A percentile compares a stretch with the other conserved stretches of the same genome.
Evolutionary conservation across 768 basidiomycete genomes (phyloP).

Genomic region (Tephrocybe sp.): DNA sequence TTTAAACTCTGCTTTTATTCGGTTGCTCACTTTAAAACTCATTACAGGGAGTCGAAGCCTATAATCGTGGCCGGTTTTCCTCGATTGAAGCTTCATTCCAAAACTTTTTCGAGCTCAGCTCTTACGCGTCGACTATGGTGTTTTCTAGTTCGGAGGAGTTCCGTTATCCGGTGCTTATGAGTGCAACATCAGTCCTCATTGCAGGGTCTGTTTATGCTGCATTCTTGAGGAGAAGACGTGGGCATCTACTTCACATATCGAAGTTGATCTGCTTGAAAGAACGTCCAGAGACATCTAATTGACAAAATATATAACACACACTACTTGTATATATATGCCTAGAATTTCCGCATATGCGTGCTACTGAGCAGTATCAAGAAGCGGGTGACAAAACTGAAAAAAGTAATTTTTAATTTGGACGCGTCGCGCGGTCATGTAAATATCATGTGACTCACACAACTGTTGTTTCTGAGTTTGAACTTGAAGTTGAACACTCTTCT

Average conservation of each 20-base stretch:
- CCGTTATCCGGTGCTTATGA: slow-evolving; percentile 22
- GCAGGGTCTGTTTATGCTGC: slow-evolving; percentile 17
- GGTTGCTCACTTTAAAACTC: neutral
- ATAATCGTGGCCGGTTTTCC: slow-evolving; percentile 24
- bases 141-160: slow-evolving; percentile 28
- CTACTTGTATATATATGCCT: too few relatives aligned
- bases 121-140: slow-evolving; percentile 23
- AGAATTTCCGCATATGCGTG: too few relatives aligned
- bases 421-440: too few relatives aligned
- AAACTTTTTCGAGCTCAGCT: slow-evolving; percentile 25
- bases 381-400: too few relatives aligned
- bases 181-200: slow-evolving; percentile 15
- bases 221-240: slow-evolving; percentile 24
- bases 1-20: neutral
- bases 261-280: slow-evolving; percentile 1
- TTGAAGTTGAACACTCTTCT: neutral
- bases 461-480: neutral
- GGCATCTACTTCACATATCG: slow-evolving; percentile 22
- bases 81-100: slow-evolving; percentile 27
- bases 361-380: too few relatives aligned
- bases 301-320: too few relatives aligned
- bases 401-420: too few relatives aligned
- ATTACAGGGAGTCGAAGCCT: slow-evolving; percentile 20
- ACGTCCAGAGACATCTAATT: neutral
- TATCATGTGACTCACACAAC: neutral